Conservation (phyloP, 148 eudicot genomes). For the Tetragonia tetragonoides region DNA sequence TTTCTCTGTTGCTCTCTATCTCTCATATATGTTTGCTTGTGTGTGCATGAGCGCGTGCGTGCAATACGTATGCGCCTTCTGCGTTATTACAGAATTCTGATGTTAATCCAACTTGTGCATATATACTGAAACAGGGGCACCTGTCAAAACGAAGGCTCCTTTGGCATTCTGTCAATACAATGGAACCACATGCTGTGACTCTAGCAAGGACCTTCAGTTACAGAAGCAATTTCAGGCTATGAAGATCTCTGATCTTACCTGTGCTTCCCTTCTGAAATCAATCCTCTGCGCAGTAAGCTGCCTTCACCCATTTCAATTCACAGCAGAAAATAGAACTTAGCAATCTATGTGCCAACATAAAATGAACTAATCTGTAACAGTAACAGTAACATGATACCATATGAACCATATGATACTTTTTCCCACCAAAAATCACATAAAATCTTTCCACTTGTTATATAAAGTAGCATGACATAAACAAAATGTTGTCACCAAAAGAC, state of each 20-base stretch:
- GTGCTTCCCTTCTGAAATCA: conserved; percentile 74
- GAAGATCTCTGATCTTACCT: conserved; percentile 66
- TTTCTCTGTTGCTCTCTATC: conserved; percentile 15
- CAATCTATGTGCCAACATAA: background rate
- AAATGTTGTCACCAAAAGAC: background rate
- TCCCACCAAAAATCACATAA: background rate
- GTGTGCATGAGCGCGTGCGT: background rate
- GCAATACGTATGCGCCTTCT: background rate
- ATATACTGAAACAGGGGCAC: conserved; percentile 52
- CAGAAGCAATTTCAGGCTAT: conserved; percentile 57
- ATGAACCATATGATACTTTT: no score
- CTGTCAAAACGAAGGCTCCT: conserved; percentile 32
- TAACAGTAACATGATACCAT: background rate
- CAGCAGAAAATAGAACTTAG: no score
- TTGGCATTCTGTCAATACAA: conserved; percentile 63
- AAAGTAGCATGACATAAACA: background rate
- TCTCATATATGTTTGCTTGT: background rate
- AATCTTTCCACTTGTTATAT: background rate
- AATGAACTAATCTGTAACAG: background rate
- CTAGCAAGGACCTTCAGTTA: conserved; percentile 53
- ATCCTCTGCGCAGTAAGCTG: conserved; percentile 78
- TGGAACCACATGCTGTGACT: conserved; percentile 74
- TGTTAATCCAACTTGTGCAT: background rate
- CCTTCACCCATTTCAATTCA: background rate
- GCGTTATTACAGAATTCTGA: background rate